A percentile compares a stretch with the other conserved stretches of the same genome.
phyloP scores from a whole-genome alignment of 345 rosid genomes.

The Leavenworthia alabamica region DNA sequence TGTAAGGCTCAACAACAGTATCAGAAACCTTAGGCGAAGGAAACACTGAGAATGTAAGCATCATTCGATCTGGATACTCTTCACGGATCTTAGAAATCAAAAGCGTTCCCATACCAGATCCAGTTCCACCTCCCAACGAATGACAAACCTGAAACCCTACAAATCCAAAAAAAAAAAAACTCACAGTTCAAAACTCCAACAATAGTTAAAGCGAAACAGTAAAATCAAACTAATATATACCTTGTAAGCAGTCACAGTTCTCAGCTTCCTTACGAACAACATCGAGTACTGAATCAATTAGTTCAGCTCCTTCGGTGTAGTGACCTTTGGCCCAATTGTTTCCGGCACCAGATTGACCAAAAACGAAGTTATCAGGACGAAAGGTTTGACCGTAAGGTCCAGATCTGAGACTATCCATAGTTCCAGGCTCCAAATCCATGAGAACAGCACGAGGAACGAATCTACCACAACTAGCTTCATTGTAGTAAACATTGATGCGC shows the following conservation, averaged over 20 bases:
- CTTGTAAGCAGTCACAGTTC: constrained; percentile 26
- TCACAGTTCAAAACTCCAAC: background rate
- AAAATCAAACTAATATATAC: constrained; percentile 5
- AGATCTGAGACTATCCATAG: constrained; percentile 30
- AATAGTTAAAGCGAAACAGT: background rate
- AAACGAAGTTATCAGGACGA: constrained; percentile 28
- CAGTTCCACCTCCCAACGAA: constrained; percentile 28
- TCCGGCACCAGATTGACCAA: constrained; percentile 24
- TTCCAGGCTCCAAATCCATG: constrained; percentile 29
- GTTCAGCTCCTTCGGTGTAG: constrained; percentile 26
- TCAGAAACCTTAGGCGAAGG: constrained; percentile 50
- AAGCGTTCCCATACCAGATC: constrained; percentile 29
- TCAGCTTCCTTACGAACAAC: constrained; percentile 28
- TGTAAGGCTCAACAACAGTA: constrained; percentile 29
- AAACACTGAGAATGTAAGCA: constrained; percentile 30
- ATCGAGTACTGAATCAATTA: constrained; percentile 21
- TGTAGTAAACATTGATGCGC: constrained; percentile 28
- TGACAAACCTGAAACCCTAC: constrained; percentile 28
- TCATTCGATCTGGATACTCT: constrained; percentile 30
- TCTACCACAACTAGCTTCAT: constrained; percentile 26
- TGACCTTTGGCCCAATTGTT: constrained; percentile 21
- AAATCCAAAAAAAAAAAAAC: background rate
- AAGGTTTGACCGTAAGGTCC: constrained; percentile 25
- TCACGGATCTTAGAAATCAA: constrained; percentile 30
- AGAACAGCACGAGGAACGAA: constrained; percentile 29